Evolutionary conservation across 2,329 filamentous ascomycete species (phyloP), one percentile per base, ranked within the genome.

Genomic region (Sporothrix mexicana): DNA sequence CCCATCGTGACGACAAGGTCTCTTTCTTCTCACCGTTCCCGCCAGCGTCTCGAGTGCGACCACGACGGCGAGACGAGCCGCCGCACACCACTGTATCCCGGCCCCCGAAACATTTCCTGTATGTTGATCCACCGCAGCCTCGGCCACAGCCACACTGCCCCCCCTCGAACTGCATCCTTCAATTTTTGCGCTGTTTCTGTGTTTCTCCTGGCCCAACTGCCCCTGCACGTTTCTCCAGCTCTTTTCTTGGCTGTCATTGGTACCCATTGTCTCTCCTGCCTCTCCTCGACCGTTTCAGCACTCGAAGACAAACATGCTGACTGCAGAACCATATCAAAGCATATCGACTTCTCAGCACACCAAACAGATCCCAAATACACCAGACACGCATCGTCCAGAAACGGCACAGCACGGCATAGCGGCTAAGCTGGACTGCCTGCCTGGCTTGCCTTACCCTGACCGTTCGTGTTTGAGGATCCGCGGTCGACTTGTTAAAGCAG

Each of bases 401-500:
- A 45, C 30, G 59, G 57, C 73, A 69, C 70, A 51, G 43, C 45
- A 66, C 66, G 71, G 67, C 70, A 70, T 47, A 61, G 30, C 67
- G 67, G 62, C 71, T 68, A 73, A 71, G 71, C 73, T 62, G 62
- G 20, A 45, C 47, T 59, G 25, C 64, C 69, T 69, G 64, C 59
- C 71, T 71, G 23, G 61, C 43, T 36, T 41, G 20, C 72, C 49
- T 53, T 8, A 17, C 66, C 57, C 57, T 41, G 61, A 25, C 61
- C 41, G 61, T 36, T 55, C 36, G 67, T 70, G 73, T 74, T 74
- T 74, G 73, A 70, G 66, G 49, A 68, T 73, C 67, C 51, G 67
- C 70, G 36, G 43, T 61, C 69, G 49, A 71, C 36, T 71, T 25
- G 69, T 49, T 57, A 61, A 69, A 71, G 61, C 62, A 64, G n/a